Percentiles rank a stretch among this genome's conserved stretches.
Conservation (phyloP, 1,284 basidiomycete genomes). For the Schizopora paradoxa region DNA sequence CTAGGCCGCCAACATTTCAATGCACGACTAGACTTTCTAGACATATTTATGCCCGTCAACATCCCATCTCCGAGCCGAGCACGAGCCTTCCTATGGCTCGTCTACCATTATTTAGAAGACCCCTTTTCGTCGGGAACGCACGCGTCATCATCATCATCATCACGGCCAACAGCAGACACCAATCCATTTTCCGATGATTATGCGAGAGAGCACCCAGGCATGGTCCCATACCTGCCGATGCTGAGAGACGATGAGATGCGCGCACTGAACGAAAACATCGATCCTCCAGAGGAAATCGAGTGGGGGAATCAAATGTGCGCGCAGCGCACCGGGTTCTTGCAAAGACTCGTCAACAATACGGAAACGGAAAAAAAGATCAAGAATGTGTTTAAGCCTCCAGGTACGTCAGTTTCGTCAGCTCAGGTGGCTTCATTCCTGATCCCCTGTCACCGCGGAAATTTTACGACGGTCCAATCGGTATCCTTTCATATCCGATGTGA, state of each 20-base stretch:
- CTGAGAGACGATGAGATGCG: constrained; percentile 33
- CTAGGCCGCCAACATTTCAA: constrained; percentile 72
- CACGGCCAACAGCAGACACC: too few relatives aligned
- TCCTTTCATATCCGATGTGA: too few relatives aligned
- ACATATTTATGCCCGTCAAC: constrained; percentile 73
- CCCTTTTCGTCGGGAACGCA: constrained; percentile 14
- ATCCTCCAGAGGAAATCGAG: constrained; percentile 37
- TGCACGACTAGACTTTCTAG: constrained; percentile 66
- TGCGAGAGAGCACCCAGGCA: constrained; percentile 32
- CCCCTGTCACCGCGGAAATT: too few relatives aligned
- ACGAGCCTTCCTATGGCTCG: constrained; percentile 56
- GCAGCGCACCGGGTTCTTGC: constrained; percentile 35
- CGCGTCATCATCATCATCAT: constrained; percentile 22
- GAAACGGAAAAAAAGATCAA: constrained; percentile 14
- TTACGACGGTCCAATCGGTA: too few relatives aligned
- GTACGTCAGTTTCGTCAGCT: constrained; percentile 1
- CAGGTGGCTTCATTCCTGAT: too few relatives aligned
- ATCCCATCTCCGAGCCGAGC: constrained; percentile 69
- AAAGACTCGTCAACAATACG: constrained; percentile 30
- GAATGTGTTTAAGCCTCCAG: constrained; percentile 5
- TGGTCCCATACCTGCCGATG: constrained; percentile 33
- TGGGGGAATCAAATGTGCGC: constrained; percentile 37
- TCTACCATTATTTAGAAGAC: constrained; percentile 46
- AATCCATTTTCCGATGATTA: constrained; percentile 43
- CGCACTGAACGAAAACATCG: constrained; percentile 32